phyloP scores from a whole-genome alignment of 176 grass and related monocot species.

The maize (Zea mays) region Zm-B73-REFERENCE-NAM-5.0 NC_050102.1:149843501-149844000 shows the following conservation, averaged over 20 bases:
- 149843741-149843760: neutral
- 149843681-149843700: neutral
- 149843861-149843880: neutral
- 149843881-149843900: neutral
- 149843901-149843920: neutral
- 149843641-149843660: neutral
- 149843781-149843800: neutral
- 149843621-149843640: neutral
- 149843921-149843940: neutral
- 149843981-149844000: neutral
- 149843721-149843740: conserved; percentile 12
- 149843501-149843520: neutral
- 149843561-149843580: neutral
- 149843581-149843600: conserved; percentile 2
- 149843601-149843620: conserved; percentile 3
- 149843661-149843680: neutral
- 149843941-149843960: neutral
- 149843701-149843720: neutral
- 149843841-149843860: neutral
- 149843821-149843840: neutral
- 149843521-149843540: neutral
- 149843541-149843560: neutral
- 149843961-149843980: neutral
- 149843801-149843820: neutral
- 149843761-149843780: neutral